Base-by-base conservation (phyloP, 768 basidiomycete species). In the Rhizopogon roseolus region DNA sequence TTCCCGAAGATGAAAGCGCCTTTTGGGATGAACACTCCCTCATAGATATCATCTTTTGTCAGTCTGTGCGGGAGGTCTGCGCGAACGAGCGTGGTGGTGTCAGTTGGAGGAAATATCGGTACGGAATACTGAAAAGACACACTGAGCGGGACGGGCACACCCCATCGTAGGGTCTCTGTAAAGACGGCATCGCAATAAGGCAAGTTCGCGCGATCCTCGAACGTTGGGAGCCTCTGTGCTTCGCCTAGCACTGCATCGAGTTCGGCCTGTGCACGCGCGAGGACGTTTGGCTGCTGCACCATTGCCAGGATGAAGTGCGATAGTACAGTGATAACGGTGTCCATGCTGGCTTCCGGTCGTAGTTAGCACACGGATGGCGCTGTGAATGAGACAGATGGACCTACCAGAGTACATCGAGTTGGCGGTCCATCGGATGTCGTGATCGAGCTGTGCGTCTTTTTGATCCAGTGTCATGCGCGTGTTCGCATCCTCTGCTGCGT, bases 371-470 rank as follows among this genome's bases (percentile, higher is more conserved):
- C 16, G 27, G 11, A 8, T 16, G 19, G 22, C 32, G 41, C 49
- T 51, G 36, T 49, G 32, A 11, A 28, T 52, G 8, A 14, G 17
- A 22, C 22, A 38, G n/a, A 3, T 54, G 37, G 39, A 62, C 71
- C 59, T 64, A 66, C 72, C 72, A 6, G 76, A 71, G 63, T 86
- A 90, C 85, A 90, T 88, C 29, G 87, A 89, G 65, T 90, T 89
- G n/a, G 89, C 88, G 1, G 85, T 82, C 86, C 87, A 88, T 54
- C 86, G 84, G 43, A 90, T 72, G 59, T 90, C 88, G 56, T 82
- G 82, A 60, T 87, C 84, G 42, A 77, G 79, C 52, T 67, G 64
- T 11, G 42, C 17, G 44, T 67, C 66, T 29, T 19, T 7, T 14
- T 0, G 56, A 48, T 28, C 11, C 34, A 37, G 39, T 53, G 17